Evolutionary conservation across 768 basidiomycete species (phyloP).

Genomic region (Auricularia cornea): DNA sequence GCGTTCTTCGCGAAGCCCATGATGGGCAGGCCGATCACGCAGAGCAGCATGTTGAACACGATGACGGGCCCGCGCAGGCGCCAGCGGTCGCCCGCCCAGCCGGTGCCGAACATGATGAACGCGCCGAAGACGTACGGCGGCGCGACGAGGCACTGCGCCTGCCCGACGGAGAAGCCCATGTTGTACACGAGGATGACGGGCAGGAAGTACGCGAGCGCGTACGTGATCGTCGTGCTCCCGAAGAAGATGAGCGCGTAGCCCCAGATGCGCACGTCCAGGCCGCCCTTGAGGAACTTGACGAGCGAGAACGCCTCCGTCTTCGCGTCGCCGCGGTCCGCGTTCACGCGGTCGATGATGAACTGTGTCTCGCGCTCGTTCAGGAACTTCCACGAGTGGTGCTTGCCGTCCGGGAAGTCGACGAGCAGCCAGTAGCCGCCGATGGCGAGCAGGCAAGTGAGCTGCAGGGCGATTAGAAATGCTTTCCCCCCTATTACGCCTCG

Average conservation of each 20-base stretch:
- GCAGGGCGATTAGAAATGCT: too few species aligned
- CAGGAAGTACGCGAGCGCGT: slow-evolving; percentile 16
- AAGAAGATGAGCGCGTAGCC: slow-evolving; percentile 17
- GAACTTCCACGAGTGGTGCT: slow-evolving; percentile 11
- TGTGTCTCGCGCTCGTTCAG: slow-evolving; percentile 16
- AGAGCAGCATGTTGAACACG: slow-evolving; percentile 10
- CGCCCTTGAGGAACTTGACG: slow-evolving; percentile 11
- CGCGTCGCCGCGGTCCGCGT: slow-evolving; percentile 20
- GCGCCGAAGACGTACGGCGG: slow-evolving; percentile 18
- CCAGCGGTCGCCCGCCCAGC: slow-evolving; percentile 12
- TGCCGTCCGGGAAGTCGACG: slow-evolving; percentile 24
- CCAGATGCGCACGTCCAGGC: slow-evolving; percentile 19
- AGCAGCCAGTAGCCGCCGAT: slow-evolving; percentile 12
- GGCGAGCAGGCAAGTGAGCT: slow-evolving; percentile 10
- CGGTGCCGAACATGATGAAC: slow-evolving; percentile 14
- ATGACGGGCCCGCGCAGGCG: slow-evolving; percentile 17
- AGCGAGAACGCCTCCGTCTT: slow-evolving; percentile 15
- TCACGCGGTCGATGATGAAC: slow-evolving; percentile 15
- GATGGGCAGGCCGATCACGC: slow-evolving; percentile 13
- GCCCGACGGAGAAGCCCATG: slow-evolving; percentile 11
- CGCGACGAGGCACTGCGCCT: slow-evolving; percentile 16
- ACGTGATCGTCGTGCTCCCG: slow-evolving; percentile 11
- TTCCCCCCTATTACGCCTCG: too few species aligned
- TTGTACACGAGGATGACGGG: slow-evolving; percentile 16
- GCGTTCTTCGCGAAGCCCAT: not conserved